Percentiles rank a stretch among this genome's conserved stretches.
These are phyloP conservation scores for Krasilnikovozyma curviuscula DNA, from an alignment of 768 basidiomycete genomes.

Conservation along the genomic window DNA sequence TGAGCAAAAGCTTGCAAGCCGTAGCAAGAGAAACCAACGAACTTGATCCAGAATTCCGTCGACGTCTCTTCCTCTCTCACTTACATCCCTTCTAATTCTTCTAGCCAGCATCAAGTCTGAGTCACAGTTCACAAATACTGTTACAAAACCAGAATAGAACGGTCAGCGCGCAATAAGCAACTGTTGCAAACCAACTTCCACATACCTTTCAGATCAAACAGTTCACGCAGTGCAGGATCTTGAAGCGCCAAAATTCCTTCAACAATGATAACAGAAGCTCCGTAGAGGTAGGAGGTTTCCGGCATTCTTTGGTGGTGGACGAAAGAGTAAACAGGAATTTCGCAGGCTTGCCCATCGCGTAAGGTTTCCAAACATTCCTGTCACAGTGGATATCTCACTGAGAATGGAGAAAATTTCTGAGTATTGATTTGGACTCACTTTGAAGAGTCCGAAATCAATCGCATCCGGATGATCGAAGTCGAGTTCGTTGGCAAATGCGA, in stretches of 20 bases:
- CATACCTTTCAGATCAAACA: conserved; percentile 73
- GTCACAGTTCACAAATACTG: conserved; percentile 30
- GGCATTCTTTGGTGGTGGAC: conserved; percentile 60
- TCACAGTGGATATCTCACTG: too few relatives aligned
- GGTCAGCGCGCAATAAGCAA: too few relatives aligned
- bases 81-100: conserved; percentile 66
- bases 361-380: too few relatives aligned
- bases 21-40: too few relatives aligned
- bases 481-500: conserved; percentile 54
- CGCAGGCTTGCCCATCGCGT: too few relatives aligned
- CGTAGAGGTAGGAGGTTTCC: conserved; percentile 56
- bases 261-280: conserved; percentile 72
- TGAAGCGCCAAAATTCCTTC: conserved; percentile 85
- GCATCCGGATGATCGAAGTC: conserved; percentile 88
- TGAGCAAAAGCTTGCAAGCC: too few relatives aligned
- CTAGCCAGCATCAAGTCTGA: conserved; percentile 94
- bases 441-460: conserved; percentile 72
- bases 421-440: too few relatives aligned
- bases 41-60: conserved; percentile 81
- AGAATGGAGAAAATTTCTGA: neutral
- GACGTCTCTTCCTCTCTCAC: conserved; percentile 68
- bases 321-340: conserved; percentile 92
- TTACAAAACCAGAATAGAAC: neutral
- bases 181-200: neutral
- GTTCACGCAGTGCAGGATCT: conserved; percentile 50